These are phyloP conservation scores for Pythium guiyangense DNA, from an alignment of 352 stramenopile species.

Conservation along the genomic window DNA sequence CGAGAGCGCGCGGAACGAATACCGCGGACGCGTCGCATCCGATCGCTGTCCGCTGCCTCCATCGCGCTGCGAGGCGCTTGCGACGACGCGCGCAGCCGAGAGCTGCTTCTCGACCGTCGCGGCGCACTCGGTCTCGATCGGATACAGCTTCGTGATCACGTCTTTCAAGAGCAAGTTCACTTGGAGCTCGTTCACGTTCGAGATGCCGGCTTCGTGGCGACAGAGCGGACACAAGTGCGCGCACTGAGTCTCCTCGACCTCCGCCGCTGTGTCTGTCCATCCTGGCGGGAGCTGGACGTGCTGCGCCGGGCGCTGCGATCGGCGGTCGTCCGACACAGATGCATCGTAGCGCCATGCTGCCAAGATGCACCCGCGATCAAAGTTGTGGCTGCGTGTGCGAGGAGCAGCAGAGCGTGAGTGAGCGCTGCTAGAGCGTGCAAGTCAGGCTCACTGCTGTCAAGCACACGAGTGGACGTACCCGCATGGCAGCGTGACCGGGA, in stretches of 20 bases:
- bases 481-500: conserved; percentile 68
- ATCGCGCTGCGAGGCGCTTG: background rate
- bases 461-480: conserved; percentile 49
- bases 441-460: too few species aligned
- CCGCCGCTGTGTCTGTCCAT: too few species aligned
- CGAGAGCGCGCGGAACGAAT: conserved; percentile 53
- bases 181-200: conserved; percentile 29
- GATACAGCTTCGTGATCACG: conserved; percentile 55
- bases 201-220: conserved; percentile 31
- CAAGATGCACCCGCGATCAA: conserved; percentile 73
- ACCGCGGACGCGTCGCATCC: conserved; percentile 3
- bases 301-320: too few species aligned
- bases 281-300: too few species aligned
- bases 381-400: conserved; percentile 61
- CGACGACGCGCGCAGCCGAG: conserved; percentile 4
- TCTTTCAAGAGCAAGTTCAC: conserved; percentile 67
- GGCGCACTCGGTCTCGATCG: conserved; percentile 31
- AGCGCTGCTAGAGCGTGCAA: background rate
- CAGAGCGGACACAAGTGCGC: conserved; percentile 62
- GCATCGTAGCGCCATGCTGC: conserved; percentile 49
- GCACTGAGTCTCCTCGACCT: too few species aligned
- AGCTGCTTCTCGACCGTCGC: conserved; percentile 44
- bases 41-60: background rate
- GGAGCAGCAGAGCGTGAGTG: background rate
- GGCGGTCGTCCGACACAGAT: background rate